Evolutionary conservation across 345 rosid genomes (phyloP), one percentile per base, ranked within the genome.

Genomic region (Lagerstroemia speciosa): DNA sequence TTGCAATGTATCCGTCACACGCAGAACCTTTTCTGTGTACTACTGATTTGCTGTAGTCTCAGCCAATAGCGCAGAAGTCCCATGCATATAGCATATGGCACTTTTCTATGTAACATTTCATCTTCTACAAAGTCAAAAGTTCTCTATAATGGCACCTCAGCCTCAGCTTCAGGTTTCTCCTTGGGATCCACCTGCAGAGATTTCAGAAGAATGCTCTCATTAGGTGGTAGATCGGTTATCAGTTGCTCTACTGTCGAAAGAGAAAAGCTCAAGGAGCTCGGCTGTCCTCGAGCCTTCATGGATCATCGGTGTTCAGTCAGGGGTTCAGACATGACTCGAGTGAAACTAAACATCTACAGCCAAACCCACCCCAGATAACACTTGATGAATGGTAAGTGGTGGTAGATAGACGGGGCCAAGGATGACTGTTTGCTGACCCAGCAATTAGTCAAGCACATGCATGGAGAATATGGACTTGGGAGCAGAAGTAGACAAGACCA

Each of bases 131-230:
- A 26, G 36, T 60, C 15, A 17, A 63, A 63, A 34, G 36, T 37
- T 36, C 71, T 16, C 53, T 68, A 30, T 68, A 38, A n/a, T 19
- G 27, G 17, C 29, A 16, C n/a, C 8, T 9, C 12, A 34, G 29
- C 41, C 30, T 61, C 72, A 60, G 57, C n/a, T 38, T 45, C 67
- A 31, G 67, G 41, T 64, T 20, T 24, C 31, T 34, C 19, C 72
- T 43, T 31, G 20, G 63, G 67, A 43, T 69, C 26, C 36, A 31
- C 27, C 72, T 33, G 60, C 67, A 62, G 53, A 29, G n/a, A 50
- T 31, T 19, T 48, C 70, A 50, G 30, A 34, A 33, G 29, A 40
- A 27, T 40, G 43, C 57, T 60, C 10, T 52, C 38, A 55, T 33
- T 17, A 52, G 70, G 27, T 19, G 12, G 7, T 12, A 15, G 17